A percentile compares a stretch with the other conserved stretches of the same genome.
Evolutionary conservation across 768 basidiomycete genomes (phyloP).

Genomic region (Cubamyces sp.): DNA sequence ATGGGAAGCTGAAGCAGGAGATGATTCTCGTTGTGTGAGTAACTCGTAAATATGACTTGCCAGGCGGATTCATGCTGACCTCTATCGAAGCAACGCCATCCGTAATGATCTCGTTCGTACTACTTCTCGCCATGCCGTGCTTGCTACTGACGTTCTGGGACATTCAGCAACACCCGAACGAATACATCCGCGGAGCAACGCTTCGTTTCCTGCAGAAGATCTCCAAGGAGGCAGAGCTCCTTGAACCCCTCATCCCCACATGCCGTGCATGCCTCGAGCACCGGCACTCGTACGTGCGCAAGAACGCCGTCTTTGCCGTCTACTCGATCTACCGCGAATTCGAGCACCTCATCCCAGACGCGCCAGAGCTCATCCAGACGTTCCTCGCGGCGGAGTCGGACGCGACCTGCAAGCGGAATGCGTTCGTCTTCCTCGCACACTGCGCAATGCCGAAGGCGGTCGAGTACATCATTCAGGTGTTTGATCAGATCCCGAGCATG

Average conservation of each 20-base stretch:
- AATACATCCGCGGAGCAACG: constrained; percentile 98
- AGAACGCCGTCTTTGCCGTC: constrained; percentile 96
- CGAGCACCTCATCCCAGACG: constrained; percentile 94
- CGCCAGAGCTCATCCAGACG: constrained; percentile 92
- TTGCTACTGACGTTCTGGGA: constrained; percentile 9
- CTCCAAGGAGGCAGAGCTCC: constrained; percentile 86
- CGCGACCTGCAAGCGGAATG: constrained; percentile 95
- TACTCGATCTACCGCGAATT: constrained; percentile 94
- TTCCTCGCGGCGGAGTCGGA: constrained; percentile 97
- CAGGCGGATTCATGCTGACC: constrained; percentile 10
- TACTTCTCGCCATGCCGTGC: neutral
- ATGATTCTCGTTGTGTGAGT: constrained; percentile 99
- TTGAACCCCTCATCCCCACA: constrained; percentile 94
- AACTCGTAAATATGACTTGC: constrained; percentile 1
- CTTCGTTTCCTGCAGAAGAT: constrained; percentile 97
- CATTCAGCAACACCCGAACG: constrained; percentile 94
- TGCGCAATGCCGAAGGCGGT: constrained; percentile 90
- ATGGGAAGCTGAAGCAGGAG: constrained; percentile 97
- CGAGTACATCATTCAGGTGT: constrained; percentile 85
- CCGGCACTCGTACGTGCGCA: constrained; percentile 96
- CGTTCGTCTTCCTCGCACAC: constrained; percentile 90
- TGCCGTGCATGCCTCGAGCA: constrained; percentile 95
- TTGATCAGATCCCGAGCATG: constrained; percentile 79
- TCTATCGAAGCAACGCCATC: constrained; percentile 79
- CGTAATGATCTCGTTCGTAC: constrained; percentile 89